These are phyloP conservation scores for Ophiostoma ips DNA, from an alignment of 2,329 filamentous ascomycete genomes.

Conservation along the genomic window DNA sequence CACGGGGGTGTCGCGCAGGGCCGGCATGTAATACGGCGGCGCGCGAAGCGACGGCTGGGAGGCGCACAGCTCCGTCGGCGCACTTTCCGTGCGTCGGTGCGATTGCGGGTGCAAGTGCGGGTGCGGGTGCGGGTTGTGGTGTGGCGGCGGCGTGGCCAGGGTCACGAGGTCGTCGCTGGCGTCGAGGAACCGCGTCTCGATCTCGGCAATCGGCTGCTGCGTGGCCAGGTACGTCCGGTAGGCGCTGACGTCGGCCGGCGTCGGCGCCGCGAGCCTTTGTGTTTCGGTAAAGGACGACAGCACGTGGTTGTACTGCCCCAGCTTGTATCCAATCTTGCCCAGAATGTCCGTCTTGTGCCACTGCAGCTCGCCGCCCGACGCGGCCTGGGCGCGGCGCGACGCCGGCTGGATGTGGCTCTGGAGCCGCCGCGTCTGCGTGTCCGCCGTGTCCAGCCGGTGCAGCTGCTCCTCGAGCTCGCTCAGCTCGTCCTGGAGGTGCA, in stretches of 20 bases:
- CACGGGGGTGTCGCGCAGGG: background rate
- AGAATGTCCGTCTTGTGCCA: slow-evolving; percentile 47
- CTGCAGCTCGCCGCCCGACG: slow-evolving; percentile 41
- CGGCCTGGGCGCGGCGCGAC: slow-evolving; percentile 43
- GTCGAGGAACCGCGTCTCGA: slow-evolving; percentile 47
- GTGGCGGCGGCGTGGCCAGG: slow-evolving; percentile 15
- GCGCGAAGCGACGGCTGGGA: background rate
- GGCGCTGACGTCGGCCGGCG: slow-evolving; percentile 27
- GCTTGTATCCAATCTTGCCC: slow-evolving; percentile 49
- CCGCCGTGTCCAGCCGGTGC: slow-evolving; percentile 47
- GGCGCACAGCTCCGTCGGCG: background rate
- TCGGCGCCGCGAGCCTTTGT: slow-evolving; percentile 35
- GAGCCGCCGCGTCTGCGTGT: slow-evolving; percentile 33
- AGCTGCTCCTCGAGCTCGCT: slow-evolving; percentile 69
- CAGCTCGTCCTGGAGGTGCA: slow-evolving; percentile 78
- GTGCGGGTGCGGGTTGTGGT: background rate
- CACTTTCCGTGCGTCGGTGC: background rate
- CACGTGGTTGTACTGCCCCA: slow-evolving; percentile 50
- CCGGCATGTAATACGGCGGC: background rate
- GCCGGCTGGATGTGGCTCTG: slow-evolving; percentile 37
- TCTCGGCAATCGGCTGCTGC: slow-evolving; percentile 38
- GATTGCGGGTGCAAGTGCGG: background rate
- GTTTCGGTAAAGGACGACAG: slow-evolving; percentile 43
- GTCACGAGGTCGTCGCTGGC: slow-evolving; percentile 39
- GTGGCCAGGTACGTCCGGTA: slow-evolving; percentile 40